These are phyloP conservation scores for Mycosphaerella sp. DNA, from an alignment of 2,329 filamentous ascomycete species.

Conservation along the genomic window DNA sequence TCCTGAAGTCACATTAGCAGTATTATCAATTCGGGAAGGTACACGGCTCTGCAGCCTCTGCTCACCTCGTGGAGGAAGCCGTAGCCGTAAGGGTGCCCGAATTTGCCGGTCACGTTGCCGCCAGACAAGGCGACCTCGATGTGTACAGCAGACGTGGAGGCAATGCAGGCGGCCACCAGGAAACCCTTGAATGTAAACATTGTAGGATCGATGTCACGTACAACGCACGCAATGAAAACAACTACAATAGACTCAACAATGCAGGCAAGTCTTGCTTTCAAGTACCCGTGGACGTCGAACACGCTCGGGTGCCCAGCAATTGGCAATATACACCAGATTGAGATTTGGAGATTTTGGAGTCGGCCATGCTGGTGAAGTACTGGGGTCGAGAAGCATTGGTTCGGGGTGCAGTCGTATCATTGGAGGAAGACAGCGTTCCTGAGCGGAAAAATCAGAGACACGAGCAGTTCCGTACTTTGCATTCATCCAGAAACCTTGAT, in stretches of 20 bases:
- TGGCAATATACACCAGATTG: background rate
- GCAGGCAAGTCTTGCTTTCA: background rate
- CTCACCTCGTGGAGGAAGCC: constrained; percentile 13
- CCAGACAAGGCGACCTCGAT: constrained; percentile 16
- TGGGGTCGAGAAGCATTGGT: background rate
- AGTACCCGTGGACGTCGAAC: background rate
- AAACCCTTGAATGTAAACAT: background rate
- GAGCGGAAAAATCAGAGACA: background rate
- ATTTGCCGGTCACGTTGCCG: constrained; percentile 17
- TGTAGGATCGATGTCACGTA: background rate
- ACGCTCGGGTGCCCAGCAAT: background rate
- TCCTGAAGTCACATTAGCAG: constrained; percentile 38
- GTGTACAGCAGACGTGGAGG: constrained; percentile 6
- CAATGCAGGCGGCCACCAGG: constrained; percentile 4
- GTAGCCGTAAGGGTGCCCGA: constrained; percentile 15
- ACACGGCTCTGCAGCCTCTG: no score
- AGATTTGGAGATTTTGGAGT: background rate
- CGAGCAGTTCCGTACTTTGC: background rate
- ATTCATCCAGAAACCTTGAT: background rate
- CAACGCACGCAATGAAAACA: background rate
- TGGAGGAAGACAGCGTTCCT: background rate
- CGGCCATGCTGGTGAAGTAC: background rate
- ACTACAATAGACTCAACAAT: background rate
- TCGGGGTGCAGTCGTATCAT: background rate
- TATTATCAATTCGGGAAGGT: background rate